Evolutionary conservation across 768 basidiomycete genomes (phyloP).

Genomic region (Boletellus ananas): DNA sequence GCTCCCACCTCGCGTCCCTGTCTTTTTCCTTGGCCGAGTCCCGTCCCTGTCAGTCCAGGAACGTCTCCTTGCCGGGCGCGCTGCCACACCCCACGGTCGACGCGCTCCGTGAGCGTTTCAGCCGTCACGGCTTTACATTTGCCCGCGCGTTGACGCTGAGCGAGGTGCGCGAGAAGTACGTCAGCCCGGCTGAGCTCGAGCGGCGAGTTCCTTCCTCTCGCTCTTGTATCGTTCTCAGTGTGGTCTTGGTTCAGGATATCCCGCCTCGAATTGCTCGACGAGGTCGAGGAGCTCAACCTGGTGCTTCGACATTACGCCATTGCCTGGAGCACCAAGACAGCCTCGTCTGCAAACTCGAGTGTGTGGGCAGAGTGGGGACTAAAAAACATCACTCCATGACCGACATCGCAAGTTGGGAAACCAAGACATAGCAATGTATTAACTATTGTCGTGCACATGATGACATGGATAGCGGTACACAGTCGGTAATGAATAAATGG

Average conservation of each 20-base stretch:
- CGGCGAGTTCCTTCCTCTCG: slow-evolving; percentile 39
- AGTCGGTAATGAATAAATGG: background rate
- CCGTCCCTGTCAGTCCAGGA: slow-evolving; percentile 48
- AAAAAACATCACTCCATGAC: background rate
- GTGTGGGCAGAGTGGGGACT: slow-evolving; percentile 18
- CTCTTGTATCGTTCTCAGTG: background rate
- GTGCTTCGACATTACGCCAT: slow-evolving; percentile 88
- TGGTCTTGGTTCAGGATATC: slow-evolving; percentile 53
- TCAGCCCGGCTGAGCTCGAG: slow-evolving; percentile 47
- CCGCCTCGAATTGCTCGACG: slow-evolving; percentile 82
- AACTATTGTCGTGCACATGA: background rate
- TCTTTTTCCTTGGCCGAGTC: background rate
- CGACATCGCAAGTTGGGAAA: too few species aligned
- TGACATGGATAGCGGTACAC: slow-evolving; percentile 16
- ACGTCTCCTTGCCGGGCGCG: slow-evolving; percentile 72
- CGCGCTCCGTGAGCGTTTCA: slow-evolving; percentile 58
- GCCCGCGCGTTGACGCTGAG: slow-evolving; percentile 62
- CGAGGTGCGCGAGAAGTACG: slow-evolving; percentile 56
- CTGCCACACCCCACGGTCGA: slow-evolving; percentile 54
- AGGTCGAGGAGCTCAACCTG: slow-evolving; percentile 90
- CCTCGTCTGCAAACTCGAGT: background rate
- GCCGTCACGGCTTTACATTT: slow-evolving; percentile 49
- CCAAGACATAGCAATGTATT: background rate
- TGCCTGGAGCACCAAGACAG: slow-evolving; percentile 50
- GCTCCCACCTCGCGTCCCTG: slow-evolving; percentile 5